phyloP scores from a whole-genome alignment of 768 basidiomycete species.

The Hygrophorus pudorinus region DNA sequence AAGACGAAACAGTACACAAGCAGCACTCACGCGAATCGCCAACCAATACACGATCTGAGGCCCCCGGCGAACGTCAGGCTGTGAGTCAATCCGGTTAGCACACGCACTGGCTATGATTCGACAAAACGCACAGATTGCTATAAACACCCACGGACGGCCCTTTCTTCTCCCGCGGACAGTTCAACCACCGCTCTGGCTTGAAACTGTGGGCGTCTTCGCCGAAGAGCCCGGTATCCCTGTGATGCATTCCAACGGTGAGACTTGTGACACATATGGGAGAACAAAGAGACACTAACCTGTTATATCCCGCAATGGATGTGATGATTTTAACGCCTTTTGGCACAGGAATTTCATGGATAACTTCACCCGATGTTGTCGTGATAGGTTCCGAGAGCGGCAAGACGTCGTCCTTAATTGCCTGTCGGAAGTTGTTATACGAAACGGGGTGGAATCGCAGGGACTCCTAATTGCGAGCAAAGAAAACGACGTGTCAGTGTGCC shows the following conservation, averaged over 20 bases:
- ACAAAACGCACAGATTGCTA: constrained; percentile 22
- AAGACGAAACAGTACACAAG: background rate
- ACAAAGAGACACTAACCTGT: background rate
- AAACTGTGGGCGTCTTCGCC: constrained; percentile 31
- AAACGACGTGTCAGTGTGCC: no score
- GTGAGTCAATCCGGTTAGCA: background rate
- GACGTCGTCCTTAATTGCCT: constrained; percentile 7
- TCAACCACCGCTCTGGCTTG: constrained; percentile 32
- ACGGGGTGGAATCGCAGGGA: constrained; percentile 21
- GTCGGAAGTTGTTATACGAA: constrained; percentile 11
- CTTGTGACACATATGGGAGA: background rate
- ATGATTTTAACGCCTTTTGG: constrained; percentile 31
- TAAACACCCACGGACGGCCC: constrained; percentile 21
- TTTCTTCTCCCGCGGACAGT: constrained; percentile 15
- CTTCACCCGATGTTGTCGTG: constrained; percentile 23
- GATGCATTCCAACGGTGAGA: background rate
- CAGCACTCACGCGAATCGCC: constrained; percentile 18
- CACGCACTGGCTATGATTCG: no score
- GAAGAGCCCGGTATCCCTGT: constrained; percentile 25
- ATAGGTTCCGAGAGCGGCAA: constrained; percentile 38
- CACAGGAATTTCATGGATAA: constrained; percentile 26
- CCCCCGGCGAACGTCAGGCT: constrained; percentile 19
- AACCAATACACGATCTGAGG: constrained; percentile 18
- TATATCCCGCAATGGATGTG: constrained; percentile 20
- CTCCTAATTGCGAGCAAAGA: constrained; percentile 16